Evolutionary conservation across 2,329 filamentous ascomycete genomes (phyloP), one percentile per base, ranked within the genome.

Genomic region (Pseudopithomyces maydicus): DNA sequence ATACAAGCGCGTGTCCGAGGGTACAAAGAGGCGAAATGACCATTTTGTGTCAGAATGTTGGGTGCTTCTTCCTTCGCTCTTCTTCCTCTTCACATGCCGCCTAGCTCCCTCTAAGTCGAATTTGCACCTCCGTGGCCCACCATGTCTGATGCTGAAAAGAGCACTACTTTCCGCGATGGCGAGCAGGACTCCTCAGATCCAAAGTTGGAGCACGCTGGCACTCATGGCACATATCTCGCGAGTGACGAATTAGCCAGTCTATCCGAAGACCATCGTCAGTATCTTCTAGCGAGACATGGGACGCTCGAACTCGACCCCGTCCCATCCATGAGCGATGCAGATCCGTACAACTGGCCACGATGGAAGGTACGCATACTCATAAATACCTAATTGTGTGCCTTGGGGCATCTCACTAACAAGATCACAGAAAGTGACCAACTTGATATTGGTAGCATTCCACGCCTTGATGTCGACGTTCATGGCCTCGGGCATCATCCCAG

Each of bases 391-490:
- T n/a, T n/a, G n/a, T n/a, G n/a, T n/a, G 10, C 23, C 38, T 12
- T 19, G 22, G 15, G 2, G 15, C 43, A 23, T 33, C 15, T 23
- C 32, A 36, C 64, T 54, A 38, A 58, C 14, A 22, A 15, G 44
- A 43, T 7, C 4, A n/a, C 32, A 84, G 81, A 86, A 85, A 79
- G 68, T 76, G 0, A 55, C 74, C 52, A 85, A 86, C 56, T 72
- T 87, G 0, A 54, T 79, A 11, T 77, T 86, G 10, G 82, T 87
- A 15, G 81, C 83, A 0, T 84, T 85, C 64, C 82, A 86, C 54
- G 81, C 83, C 26, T 81, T 81, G 70, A 86, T 86, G 81, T 78
- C 79, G 43, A 83, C 82, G 1, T 85, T 86, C 60, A 82, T 78
- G 1, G 82, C 84, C 0, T 78, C 83, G 0, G 72, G 78, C 4